Conservation (phyloP, 2,329 filamentous ascomycete species). For the Simplicillium sp. region DNA sequence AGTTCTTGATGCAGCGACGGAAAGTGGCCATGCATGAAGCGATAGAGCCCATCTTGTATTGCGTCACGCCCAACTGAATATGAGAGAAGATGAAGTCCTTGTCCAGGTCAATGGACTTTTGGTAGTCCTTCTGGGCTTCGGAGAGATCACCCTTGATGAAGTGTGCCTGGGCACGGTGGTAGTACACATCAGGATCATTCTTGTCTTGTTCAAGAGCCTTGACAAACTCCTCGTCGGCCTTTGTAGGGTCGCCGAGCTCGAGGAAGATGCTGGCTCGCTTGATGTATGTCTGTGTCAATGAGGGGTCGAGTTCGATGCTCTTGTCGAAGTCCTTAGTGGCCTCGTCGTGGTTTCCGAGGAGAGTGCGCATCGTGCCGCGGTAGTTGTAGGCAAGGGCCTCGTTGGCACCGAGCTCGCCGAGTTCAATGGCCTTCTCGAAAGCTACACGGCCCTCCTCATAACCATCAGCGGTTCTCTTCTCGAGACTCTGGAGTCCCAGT, state of each 20-base stretch:
- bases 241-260: slow-evolving; percentile 81
- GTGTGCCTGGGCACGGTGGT: slow-evolving; percentile 95
- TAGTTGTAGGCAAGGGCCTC: slow-evolving; percentile 94
- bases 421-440: slow-evolving; percentile 81
- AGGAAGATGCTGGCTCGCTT: slow-evolving; percentile 98
- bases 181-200: slow-evolving; percentile 93
- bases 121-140: slow-evolving; percentile 95
- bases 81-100: slow-evolving; percentile 97
- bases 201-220: slow-evolving; percentile 76
- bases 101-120: slow-evolving; percentile 97
- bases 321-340: slow-evolving; percentile 82
- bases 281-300: slow-evolving; percentile 92
- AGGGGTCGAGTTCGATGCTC: slow-evolving; percentile 82
- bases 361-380: slow-evolving; percentile 90
- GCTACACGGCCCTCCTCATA: slow-evolving; percentile 81
- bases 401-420: slow-evolving; percentile 68
- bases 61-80: slow-evolving; percentile 96
- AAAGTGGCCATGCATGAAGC: slow-evolving; percentile 98
- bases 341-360: slow-evolving; percentile 76
- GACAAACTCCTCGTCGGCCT: slow-evolving; percentile 80
- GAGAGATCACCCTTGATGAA: slow-evolving; percentile 94
- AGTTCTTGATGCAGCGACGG: slow-evolving; percentile 96
- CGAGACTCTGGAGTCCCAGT: slow-evolving; percentile 70
- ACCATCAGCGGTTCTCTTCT: slow-evolving; percentile 78
- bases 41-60: slow-evolving; percentile 99